Conservation (phyloP, 1,139 yeast genomes). For the Yamadazyma epiphylla region DNA sequence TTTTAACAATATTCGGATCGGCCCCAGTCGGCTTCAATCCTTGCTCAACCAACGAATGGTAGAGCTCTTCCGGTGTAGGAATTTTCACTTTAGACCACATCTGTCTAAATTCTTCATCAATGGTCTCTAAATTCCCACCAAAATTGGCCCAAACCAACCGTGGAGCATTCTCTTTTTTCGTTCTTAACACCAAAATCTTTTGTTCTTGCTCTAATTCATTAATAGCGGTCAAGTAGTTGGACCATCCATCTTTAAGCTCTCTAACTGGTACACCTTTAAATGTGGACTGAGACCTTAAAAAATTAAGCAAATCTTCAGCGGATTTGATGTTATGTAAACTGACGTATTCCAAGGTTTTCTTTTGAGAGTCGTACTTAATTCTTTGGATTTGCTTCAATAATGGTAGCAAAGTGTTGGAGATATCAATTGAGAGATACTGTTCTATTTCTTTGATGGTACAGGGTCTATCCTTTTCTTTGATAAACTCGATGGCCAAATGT, state of each 20-base stretch:
- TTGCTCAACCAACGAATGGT: constrained; percentile 70
- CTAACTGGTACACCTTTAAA: constrained; percentile 86
- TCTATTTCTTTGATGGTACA: constrained; percentile 60
- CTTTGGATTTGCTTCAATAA: constrained; percentile 73
- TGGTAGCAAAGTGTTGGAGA: constrained; percentile 54
- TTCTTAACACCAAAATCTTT: constrained; percentile 76
- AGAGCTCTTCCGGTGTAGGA: constrained; percentile 75
- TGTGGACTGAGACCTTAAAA: constrained; percentile 76
- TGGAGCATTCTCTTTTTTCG: constrained; percentile 90
- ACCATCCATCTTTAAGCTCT: constrained; percentile 95
- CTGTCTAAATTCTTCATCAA: constrained; percentile 78
- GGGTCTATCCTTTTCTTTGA: constrained; percentile 66
- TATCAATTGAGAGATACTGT: constrained; percentile 50
- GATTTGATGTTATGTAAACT: constrained; percentile 85
- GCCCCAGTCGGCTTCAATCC: constrained; percentile 95
- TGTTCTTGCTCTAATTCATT: constrained; percentile 72
- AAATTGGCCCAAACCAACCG: constrained; percentile 87
- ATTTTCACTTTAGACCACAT: constrained; percentile 79
- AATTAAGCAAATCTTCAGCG: constrained; percentile 70
- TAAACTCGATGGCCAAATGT: constrained; percentile 84
- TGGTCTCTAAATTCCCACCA: constrained; percentile 67
- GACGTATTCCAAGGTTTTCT: constrained; percentile 74
- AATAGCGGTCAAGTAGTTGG: constrained; percentile 79
- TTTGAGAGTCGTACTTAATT: constrained; percentile 57
- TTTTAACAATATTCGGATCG: constrained; percentile 85